Conservation (phyloP, 140 eudicot species). For the Bidens hawaiensis region DNA sequence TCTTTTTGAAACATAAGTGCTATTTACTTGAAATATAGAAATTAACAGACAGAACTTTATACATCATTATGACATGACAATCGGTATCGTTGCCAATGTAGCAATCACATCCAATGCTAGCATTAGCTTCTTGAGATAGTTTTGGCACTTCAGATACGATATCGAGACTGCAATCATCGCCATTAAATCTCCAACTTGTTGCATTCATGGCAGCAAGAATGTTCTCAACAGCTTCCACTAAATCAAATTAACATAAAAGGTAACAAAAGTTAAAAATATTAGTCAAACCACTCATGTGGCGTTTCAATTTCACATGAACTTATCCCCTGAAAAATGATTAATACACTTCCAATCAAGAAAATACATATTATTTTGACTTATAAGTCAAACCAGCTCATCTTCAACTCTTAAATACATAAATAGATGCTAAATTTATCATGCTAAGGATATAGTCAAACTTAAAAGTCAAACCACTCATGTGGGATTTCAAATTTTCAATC, state of each 20-base stretch:
- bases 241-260: constrained; percentile 7
- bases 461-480: constrained; percentile 23
- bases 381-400: constrained; percentile 7
- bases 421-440: not conserved
- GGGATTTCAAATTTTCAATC: constrained; percentile 7
- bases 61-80: constrained; percentile 77
- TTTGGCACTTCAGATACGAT: constrained; percentile 30
- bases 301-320: not conserved
- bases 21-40: not conserved
- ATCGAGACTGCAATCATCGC: constrained; percentile 48
- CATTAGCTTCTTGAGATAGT: constrained; percentile 27
- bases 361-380: constrained; percentile 2
- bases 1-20: not conserved
- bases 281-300: constrained; percentile 21
- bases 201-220: constrained; percentile 67
- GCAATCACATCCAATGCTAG: constrained; percentile 62
- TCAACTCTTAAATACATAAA: constrained; percentile 1
- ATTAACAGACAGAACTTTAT: constrained; percentile 29
- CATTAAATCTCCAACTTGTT: constrained; percentile 58
- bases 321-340: not conserved
- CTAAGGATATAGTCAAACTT: not conserved
- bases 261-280: not conserved
- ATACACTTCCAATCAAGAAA: constrained; percentile 15
- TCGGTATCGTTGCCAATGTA: constrained; percentile 36
- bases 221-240: constrained; percentile 58